Percentiles rank a stretch among this genome's conserved stretches.
phyloP scores from a whole-genome alignment of 2,329 filamentous ascomycete genomes.

The Verticillium nubilum region DNA sequence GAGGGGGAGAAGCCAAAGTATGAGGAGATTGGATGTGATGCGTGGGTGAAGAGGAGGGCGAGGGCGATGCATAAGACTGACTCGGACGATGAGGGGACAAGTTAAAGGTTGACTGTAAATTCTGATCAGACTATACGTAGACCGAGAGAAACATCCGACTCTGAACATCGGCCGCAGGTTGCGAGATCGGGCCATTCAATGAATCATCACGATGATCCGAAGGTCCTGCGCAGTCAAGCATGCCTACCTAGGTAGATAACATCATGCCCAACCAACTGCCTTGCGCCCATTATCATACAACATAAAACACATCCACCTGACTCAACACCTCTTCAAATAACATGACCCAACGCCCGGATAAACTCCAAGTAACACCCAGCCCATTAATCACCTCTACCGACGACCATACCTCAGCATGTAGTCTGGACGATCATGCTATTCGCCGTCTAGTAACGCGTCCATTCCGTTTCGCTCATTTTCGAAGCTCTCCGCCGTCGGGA shows the following conservation, averaged over 20 bases:
- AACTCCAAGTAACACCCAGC: not conserved
- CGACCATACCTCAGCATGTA: not conserved
- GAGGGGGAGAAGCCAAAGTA: constrained; percentile 28
- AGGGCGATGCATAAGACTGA: constrained; percentile 24
- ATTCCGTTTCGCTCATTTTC: constrained; percentile 41
- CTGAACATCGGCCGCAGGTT: too few relatives aligned
- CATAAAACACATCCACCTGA: not conserved
- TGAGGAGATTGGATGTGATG: constrained; percentile 30
- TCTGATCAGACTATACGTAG: too few relatives aligned
- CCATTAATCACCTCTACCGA: not conserved
- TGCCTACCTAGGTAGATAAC: too few relatives aligned
- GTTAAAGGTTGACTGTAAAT: not conserved
- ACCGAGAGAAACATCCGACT: too few relatives aligned
- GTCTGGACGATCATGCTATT: constrained; percentile 18
- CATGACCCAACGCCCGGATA: not conserved
- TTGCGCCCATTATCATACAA: not conserved
- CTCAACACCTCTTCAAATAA: not conserved
- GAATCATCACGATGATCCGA: too few relatives aligned
- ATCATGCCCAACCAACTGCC: too few relatives aligned
- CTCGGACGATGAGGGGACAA: constrained; percentile 2
- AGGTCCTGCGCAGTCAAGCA: too few relatives aligned
- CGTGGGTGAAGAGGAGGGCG: constrained; percentile 30
- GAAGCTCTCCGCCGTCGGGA: constrained; percentile 33
- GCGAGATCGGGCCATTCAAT: too few relatives aligned
- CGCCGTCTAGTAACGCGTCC: constrained; percentile 38